Evolutionary conservation across 1,139 yeast species (phyloP).

Genomic region (Pichia sp.): DNA sequence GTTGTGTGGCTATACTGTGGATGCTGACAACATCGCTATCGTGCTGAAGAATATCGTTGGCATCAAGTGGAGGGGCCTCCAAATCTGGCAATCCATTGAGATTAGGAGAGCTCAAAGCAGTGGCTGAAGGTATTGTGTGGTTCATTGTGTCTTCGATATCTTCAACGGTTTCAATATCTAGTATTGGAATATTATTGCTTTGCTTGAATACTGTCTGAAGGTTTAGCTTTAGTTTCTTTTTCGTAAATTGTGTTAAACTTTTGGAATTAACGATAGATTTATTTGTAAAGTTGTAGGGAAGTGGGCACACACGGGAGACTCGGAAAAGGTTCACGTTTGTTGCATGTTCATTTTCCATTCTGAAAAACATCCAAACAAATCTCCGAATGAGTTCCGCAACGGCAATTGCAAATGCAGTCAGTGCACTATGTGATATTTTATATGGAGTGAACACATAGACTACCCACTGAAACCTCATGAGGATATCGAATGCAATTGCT

Average conservation of each 20-base stretch:
- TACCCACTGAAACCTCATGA: constrained; percentile 85
- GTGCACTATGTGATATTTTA: constrained; percentile 83
- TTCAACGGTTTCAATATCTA: constrained; percentile 2
- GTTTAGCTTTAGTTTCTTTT: background rate
- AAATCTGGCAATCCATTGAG: background rate
- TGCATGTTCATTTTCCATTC: constrained; percentile 95
- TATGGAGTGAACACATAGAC: constrained; percentile 68
- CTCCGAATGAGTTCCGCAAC: constrained; percentile 77
- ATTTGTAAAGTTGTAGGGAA: constrained; percentile 55
- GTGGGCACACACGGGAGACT: constrained; percentile 79
- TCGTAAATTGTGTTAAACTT: background rate
- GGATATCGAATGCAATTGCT: constrained; percentile 69
- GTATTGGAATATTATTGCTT: background rate
- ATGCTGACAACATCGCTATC: constrained; percentile 13
- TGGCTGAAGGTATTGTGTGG: background rate
- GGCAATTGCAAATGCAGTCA: constrained; percentile 78
- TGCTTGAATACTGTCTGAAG: background rate
- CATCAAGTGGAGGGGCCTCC: background rate
- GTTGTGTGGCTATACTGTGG: constrained; percentile 10
- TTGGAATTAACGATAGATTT: background rate
- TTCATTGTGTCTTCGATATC: constrained; percentile 4
- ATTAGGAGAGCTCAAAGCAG: background rate
- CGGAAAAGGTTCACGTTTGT: constrained; percentile 79
- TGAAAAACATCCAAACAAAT: constrained; percentile 81
- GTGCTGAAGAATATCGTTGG: background rate